Evolutionary conservation across 495 filamentous ascomycete species (phyloP).

Genomic region (Clavariopsis aquatica): DNA sequence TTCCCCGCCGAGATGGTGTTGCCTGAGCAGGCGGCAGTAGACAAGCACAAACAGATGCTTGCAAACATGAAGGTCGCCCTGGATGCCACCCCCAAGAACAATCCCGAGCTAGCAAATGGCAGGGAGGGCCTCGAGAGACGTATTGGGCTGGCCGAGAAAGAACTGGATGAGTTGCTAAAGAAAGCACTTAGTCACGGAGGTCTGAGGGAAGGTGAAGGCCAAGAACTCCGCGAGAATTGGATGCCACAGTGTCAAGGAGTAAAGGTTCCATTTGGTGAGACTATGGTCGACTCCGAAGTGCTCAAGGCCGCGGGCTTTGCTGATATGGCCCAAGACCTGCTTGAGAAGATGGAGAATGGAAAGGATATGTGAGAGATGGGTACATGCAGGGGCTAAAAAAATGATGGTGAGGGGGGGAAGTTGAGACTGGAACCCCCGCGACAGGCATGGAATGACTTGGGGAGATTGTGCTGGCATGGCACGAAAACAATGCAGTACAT

Average conservation of each 20-base stretch:
- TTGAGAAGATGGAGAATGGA: neutral
- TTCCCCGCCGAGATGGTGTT: slow-evolving; percentile 8
- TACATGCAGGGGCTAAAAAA: too few relatives aligned
- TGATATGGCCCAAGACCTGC: slow-evolving; percentile 11
- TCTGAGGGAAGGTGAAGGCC: slow-evolving; percentile 7
- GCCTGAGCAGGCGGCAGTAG: slow-evolving; percentile 8
- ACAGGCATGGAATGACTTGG: too few relatives aligned
- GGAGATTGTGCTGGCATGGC: too few relatives aligned
- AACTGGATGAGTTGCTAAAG: slow-evolving; percentile 16
- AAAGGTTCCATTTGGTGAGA: slow-evolving; percentile 28
- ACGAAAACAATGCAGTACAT: too few relatives aligned
- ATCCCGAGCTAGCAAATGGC: slow-evolving; percentile 8
- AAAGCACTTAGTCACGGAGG: slow-evolving; percentile 5
- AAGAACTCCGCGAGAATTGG: slow-evolving; percentile 13
- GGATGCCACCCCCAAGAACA: neutral
- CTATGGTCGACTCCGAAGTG: slow-evolving; percentile 26
- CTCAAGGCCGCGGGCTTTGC: slow-evolving; percentile 21
- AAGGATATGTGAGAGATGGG: neutral
- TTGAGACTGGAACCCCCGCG: too few relatives aligned
- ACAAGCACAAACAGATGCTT: neutral
- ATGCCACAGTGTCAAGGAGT: slow-evolving; percentile 1
- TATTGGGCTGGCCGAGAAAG: slow-evolving; percentile 1
- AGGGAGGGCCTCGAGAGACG: slow-evolving; percentile 10
- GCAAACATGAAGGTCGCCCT: slow-evolving; percentile 22
- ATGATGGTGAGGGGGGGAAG: too few relatives aligned